These are phyloP conservation scores for Vaccinium macrocarpon DNA, from an alignment of 148 eudicot genomes.

Conservation along the genomic window DNA sequence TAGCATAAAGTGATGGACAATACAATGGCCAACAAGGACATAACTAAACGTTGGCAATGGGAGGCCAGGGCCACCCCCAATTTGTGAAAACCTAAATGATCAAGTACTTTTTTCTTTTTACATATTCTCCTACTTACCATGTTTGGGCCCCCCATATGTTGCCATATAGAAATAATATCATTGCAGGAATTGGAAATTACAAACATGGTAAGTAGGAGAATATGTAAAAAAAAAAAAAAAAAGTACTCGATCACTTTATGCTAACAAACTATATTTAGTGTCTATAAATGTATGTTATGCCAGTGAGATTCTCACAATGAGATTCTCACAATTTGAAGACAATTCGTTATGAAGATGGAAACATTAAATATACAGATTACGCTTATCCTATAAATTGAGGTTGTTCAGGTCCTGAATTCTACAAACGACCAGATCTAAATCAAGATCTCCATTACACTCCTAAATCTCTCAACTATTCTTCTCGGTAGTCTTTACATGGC, in stretches of 20 bases:
- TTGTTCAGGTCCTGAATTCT: not conserved
- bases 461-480: not conserved
- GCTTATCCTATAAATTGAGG: slow-evolving; percentile 6
- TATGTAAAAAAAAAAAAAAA: no score
- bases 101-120: no score
- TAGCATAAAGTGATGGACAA: not conserved
- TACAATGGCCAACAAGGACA: no score
- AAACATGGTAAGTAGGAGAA: not conserved
- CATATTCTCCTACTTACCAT: not conserved
- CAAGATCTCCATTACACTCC: not conserved
- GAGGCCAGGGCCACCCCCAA: no score
- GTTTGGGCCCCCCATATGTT: no score
- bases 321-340: slow-evolving; percentile 4
- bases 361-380: not conserved
- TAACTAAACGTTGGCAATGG: no score
- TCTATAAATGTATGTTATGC: not conserved
- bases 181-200: no score
- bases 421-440: no score
- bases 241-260: not conserved
- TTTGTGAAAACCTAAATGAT: no score
- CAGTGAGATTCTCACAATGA: not conserved
- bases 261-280: not conserved
- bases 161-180: no score
- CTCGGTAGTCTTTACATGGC: slow-evolving; percentile 11
- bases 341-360: not conserved